These are phyloP conservation scores for Phytophthora kernoviae DNA, from an alignment of 352 stramenopile species.

Conservation along the genomic window DNA sequence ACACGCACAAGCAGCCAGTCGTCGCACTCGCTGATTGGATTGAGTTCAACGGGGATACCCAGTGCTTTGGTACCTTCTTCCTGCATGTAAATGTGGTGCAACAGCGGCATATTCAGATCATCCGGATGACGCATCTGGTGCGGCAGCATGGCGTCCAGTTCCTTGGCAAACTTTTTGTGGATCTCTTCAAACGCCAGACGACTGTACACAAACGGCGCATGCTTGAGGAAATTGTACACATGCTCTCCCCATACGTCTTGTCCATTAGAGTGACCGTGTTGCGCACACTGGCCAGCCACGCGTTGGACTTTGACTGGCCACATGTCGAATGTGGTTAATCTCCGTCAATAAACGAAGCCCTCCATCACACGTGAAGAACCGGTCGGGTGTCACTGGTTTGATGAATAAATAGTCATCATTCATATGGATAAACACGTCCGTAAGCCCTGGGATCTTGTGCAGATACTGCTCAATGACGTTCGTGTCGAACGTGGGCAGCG, in stretches of 20 bases:
- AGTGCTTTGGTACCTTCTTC: conserved; percentile 68
- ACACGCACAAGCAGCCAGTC: conserved; percentile 83
- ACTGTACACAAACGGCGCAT: conserved; percentile 85
- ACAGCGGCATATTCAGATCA: conserved; percentile 82
- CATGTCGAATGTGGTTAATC: conserved; percentile 85
- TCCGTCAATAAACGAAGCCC: conserved; percentile 76
- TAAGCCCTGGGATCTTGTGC: conserved; percentile 83
- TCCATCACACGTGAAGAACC: conserved; percentile 87
- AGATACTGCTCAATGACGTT: conserved; percentile 90
- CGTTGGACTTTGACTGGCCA: conserved; percentile 60
- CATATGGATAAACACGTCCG: conserved; percentile 90
- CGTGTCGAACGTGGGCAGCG: conserved; percentile 78
- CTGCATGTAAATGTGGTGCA: conserved; percentile 89
- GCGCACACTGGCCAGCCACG: conserved; percentile 77
- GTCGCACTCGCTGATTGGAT: conserved; percentile 70
- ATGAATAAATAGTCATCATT: conserved; percentile 93
- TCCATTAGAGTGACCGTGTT: conserved; percentile 78
- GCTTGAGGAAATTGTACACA: conserved; percentile 88
- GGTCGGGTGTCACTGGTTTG: conserved; percentile 74
- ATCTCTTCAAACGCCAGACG: conserved; percentile 73
- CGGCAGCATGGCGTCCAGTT: conserved; percentile 56
- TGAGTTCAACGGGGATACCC: conserved; percentile 69
- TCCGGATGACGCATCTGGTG: conserved; percentile 70
- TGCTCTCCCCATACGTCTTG: conserved; percentile 83
- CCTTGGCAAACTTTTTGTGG: conserved; percentile 65